Base-by-base conservation (phyloP, 169 alveolate species). In the Babesia ovis region DNA sequence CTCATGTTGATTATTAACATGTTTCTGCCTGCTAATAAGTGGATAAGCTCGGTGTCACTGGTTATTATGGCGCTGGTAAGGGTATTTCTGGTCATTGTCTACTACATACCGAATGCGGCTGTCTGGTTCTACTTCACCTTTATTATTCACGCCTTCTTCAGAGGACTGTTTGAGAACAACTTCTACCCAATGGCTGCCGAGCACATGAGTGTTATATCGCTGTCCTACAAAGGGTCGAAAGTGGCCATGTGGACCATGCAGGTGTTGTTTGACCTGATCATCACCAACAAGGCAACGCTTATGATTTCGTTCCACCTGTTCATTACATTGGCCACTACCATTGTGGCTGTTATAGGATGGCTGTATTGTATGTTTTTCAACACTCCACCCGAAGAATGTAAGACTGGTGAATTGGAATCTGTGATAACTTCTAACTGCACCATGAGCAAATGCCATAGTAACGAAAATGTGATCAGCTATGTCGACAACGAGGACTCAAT, bases 111-210 rank as follows among this genome's bases (percentile, higher is more conserved):
- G 5, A 14, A 59, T 11, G 56, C 70, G 5, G 70, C 70, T n/a
- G 58, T 59, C 9, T 34, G 29, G 43, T 37, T 37, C 70, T 59
- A 59, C 58, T 34, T 14, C 53, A 11, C 56, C 25, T 32, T 66
- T n/a, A 57, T 75, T 25, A 9, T 43, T 23, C 61, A 53, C 27
- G 77, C 85, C 2, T 41, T 75, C n/a, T 39, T 66, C 32, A 62
- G 46, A 22, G 85, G 85, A 25, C 23, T 75, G 70, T 75, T 75
- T 54, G 74, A 67, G 32, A 22, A 41, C 41, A 68, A 83, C 5
- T 75, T 75, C 61, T 75, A 66, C 46, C 64, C 85, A 0, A 32
- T 68, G 8, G 69, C 80, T 6, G 72, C 80, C 12, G 77, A 75
- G 9, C 37, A 75, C 25, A 66, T 75, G 64, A 60, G 76, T 25